Evolutionary conservation across 2,329 filamentous ascomycete genomes (phyloP).

Genomic region (Fusarium haematococcum): DNA sequence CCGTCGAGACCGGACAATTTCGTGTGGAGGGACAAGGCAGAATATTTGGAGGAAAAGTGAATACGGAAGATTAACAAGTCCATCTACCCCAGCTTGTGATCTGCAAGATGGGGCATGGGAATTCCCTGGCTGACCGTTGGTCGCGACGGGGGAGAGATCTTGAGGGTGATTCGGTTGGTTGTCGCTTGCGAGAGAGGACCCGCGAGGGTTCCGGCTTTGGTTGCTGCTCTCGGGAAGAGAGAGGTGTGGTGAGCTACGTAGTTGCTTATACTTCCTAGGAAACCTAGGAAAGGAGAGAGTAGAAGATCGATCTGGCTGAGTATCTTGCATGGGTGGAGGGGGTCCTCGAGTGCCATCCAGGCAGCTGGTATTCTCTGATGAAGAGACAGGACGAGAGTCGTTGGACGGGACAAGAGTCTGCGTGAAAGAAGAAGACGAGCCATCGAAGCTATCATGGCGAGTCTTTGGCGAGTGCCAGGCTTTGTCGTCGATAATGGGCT

Average conservation of each 20-base stretch:
- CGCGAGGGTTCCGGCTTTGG: background rate
- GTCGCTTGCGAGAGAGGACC: background rate
- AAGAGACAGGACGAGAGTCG: background rate
- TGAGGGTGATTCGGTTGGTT: background rate
- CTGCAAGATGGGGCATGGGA: constrained; percentile 25
- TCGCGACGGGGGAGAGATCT: background rate
- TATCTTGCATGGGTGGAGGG: background rate
- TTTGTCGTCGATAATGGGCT: background rate
- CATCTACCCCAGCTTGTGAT: constrained; percentile 18
- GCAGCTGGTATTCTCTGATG: background rate
- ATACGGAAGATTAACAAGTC: constrained; percentile 62
- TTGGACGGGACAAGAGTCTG: background rate
- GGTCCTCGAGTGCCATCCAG: background rate
- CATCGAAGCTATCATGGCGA: background rate
- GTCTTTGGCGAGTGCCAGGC: constrained; percentile 1
- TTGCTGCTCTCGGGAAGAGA: background rate
- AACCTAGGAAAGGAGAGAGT: background rate
- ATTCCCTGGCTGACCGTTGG: background rate
- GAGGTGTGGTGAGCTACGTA: background rate
- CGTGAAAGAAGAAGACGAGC: background rate
- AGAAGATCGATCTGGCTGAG: background rate
- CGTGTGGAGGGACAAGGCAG: constrained; percentile 59
- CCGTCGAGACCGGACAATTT: constrained; percentile 63
- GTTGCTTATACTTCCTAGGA: too few relatives aligned
- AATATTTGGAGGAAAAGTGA: constrained; percentile 69